A percentile compares a stretch with the other conserved stretches of the same genome.
These are phyloP conservation scores for Postia placenta DNA, from an alignment of 768 basidiomycete species.

Conservation along the genomic window DNA sequence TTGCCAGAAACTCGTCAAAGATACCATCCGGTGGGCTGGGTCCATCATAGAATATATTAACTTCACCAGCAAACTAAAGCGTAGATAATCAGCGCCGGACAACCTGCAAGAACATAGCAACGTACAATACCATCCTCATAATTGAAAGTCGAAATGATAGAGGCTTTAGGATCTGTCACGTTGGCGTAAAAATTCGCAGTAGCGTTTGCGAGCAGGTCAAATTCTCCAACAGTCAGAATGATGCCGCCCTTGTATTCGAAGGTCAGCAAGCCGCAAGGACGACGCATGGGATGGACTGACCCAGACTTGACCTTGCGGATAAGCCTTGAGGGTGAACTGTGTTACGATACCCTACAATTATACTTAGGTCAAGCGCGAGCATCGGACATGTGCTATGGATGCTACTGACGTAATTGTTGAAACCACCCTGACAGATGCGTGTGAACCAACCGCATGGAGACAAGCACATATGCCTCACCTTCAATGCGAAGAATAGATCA, in stretches of 20 bases:
- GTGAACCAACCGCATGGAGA: too few relatives aligned
- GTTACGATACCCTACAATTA: constrained; percentile 50
- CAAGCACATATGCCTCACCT: constrained; percentile 20
- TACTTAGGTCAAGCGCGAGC: too few relatives aligned
- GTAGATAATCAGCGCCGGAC: neutral
- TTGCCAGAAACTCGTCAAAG: constrained; percentile 45
- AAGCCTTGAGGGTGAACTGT: constrained; percentile 44
- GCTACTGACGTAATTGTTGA: constrained; percentile 48
- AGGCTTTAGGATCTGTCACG: constrained; percentile 46
- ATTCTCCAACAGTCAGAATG: constrained; percentile 26
- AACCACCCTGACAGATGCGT: constrained; percentile 39
- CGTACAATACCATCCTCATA: constrained; percentile 29
- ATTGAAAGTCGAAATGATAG: constrained; percentile 41
- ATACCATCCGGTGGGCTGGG: constrained; percentile 43
- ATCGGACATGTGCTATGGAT: too few relatives aligned
- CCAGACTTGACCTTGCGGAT: too few relatives aligned
- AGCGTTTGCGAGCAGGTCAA: constrained; percentile 26
- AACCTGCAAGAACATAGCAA: neutral
- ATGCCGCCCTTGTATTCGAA: constrained; percentile 58
- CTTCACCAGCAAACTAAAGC: constrained; percentile 9
- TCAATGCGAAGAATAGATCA: constrained; percentile 39
- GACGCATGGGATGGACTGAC: too few relatives aligned
- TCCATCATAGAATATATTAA: constrained; percentile 53
- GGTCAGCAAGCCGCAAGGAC: too few relatives aligned
- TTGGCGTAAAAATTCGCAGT: constrained; percentile 33